These are phyloP conservation scores for Massarina eburnea DNA, from an alignment of 2,329 filamentous ascomycete species.

Conservation along the genomic window DNA sequence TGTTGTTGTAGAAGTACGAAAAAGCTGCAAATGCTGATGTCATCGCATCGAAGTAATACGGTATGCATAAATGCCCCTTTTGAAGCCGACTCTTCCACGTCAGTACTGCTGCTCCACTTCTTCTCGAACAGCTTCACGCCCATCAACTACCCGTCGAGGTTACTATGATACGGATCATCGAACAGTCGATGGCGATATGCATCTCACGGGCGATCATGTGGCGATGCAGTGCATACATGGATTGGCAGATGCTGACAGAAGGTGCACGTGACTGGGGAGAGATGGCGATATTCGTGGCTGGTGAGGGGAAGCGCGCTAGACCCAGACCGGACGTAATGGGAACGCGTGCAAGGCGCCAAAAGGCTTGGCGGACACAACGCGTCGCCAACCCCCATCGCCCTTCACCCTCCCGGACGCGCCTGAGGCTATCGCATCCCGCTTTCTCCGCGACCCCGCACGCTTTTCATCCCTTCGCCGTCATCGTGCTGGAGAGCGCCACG, in stretches of 20 bases:
- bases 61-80: neutral
- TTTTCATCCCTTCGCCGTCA: conserved; percentile 2
- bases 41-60: neutral
- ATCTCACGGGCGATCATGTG: conserved; percentile 44
- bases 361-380: conserved; percentile 10
- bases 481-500: too few relatives aligned
- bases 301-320: conserved; percentile 44
- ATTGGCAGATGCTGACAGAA: too few relatives aligned
- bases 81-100: conserved; percentile 42
- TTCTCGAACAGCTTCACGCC: conserved; percentile 55
- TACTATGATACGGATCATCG: conserved; percentile 50
- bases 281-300: conserved; percentile 48
- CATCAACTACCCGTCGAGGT: conserved; percentile 53
- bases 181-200: too few relatives aligned
- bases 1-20: too few relatives aligned
- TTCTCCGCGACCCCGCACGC: conserved; percentile 12
- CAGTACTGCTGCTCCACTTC: conserved; percentile 52
- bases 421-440: conserved; percentile 8
- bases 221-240: too few relatives aligned
- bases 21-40: neutral
- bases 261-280: too few relatives aligned
- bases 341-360: neutral
- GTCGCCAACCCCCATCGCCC: conserved; percentile 8
- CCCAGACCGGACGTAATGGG: conserved; percentile 22
- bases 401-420: neutral